Percentiles rank a stretch among this genome's conserved stretches.
Conservation (phyloP, 257 asterid genomes). For the Nyctanthes arbortristis region DNA sequence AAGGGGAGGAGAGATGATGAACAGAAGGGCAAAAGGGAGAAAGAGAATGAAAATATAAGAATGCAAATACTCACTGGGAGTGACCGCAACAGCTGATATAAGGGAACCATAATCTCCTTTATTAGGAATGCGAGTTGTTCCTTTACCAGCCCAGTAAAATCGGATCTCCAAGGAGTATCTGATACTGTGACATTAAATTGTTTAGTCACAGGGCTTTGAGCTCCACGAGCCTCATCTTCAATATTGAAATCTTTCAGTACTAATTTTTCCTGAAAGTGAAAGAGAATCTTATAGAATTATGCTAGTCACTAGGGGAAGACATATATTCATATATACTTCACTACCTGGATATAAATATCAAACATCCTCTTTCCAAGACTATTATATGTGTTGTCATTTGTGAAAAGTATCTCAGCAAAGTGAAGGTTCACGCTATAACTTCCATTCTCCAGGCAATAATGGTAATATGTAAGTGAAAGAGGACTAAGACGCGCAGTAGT, state of each 20-base stretch:
- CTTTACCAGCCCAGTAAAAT: slow-evolving; percentile 82
- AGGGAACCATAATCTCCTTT: slow-evolving; percentile 85
- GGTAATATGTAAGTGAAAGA: slow-evolving; percentile 72
- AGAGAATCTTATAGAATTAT: slow-evolving; percentile 24
- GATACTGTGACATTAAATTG: slow-evolving; percentile 52
- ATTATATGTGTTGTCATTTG: slow-evolving; percentile 57
- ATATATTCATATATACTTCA: slow-evolving; percentile 8
- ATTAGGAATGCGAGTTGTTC: slow-evolving; percentile 72
- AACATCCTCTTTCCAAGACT: slow-evolving; percentile 80
- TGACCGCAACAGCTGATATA: slow-evolving; percentile 79
- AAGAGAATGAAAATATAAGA: not conserved
- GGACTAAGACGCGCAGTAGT: slow-evolving; percentile 77
- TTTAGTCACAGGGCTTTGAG: slow-evolving; percentile 51
- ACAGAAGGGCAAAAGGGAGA: too few relatives aligned
- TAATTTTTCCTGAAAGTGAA: slow-evolving; percentile 53
- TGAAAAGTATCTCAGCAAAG: slow-evolving; percentile 71
- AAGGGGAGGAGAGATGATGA: not conserved
- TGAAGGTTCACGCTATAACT: slow-evolving; percentile 69
- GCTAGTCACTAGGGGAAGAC: slow-evolving; percentile 15
- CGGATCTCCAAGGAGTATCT: slow-evolving; percentile 73
- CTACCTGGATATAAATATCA: slow-evolving; percentile 83
- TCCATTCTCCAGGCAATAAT: slow-evolving; percentile 84
- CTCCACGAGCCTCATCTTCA: slow-evolving; percentile 71
- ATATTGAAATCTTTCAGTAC: slow-evolving; percentile 64
- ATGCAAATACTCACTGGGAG: slow-evolving; percentile 56